Percentiles rank a stretch among this genome's conserved stretches.
Conservation (phyloP, 345 rosid species). For the Balakata baccata region DNA sequence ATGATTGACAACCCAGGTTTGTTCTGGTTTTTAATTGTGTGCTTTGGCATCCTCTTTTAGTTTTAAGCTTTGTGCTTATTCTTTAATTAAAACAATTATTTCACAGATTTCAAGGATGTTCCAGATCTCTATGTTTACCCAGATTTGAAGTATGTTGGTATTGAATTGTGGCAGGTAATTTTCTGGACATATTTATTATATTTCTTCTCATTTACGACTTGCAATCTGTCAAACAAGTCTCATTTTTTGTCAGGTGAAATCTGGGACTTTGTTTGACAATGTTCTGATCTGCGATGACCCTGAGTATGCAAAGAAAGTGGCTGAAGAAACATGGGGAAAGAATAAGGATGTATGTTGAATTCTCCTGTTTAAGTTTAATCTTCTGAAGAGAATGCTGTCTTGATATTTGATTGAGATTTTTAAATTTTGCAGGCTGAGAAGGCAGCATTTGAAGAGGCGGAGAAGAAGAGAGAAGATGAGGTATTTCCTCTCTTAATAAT, state of each 20-base stretch:
- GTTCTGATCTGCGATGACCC: constrained; percentile 73
- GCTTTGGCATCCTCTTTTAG: neutral
- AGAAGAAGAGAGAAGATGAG: constrained; percentile 83
- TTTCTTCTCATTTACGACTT: neutral
- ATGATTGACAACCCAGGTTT: constrained; percentile 96
- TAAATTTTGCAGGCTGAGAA: constrained; percentile 73
- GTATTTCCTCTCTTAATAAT: constrained; percentile 29
- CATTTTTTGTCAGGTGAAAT: constrained; percentile 60
- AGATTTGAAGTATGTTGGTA: constrained; percentile 84
- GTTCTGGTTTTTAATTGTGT: constrained; percentile 1
- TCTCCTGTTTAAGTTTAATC: neutral
- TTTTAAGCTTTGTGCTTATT: neutral
- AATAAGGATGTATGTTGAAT: constrained; percentile 67
- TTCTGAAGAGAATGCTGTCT: neutral
- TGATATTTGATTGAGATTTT: constrained; percentile 18
- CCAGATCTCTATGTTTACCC: constrained; percentile 87
- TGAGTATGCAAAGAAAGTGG: constrained; percentile 77
- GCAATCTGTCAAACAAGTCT: neutral
- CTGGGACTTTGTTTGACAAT: constrained; percentile 94
- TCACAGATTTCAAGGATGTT: constrained; percentile 90
- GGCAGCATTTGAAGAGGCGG: constrained; percentile 91
- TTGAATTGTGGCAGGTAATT: constrained; percentile 97
- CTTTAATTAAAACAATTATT: neutral
- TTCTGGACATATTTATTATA: neutral
- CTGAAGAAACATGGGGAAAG: constrained; percentile 97